Percentiles rank a stretch among this genome's conserved stretches.
Evolutionary conservation across 345 rosid species (phyloP).

Genomic region (sweet orange (Citrus sinensis)): DNA sequence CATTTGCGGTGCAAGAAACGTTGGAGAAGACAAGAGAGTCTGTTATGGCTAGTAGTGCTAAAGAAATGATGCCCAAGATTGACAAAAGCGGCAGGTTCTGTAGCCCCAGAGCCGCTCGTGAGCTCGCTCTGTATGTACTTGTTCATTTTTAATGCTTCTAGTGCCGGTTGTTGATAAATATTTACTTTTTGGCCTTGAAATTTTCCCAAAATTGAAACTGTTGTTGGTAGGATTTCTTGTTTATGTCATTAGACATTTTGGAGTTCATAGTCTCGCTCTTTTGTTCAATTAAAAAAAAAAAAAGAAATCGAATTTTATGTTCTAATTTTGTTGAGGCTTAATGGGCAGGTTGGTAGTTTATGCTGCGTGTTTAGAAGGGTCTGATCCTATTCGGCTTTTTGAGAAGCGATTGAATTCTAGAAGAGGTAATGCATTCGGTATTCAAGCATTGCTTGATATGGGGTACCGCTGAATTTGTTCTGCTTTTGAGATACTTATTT

Average conservation of each 20-base stretch:
- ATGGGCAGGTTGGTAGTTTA: conserved; percentile 62
- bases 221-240: background rate
- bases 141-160: background rate
- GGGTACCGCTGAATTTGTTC: background rate
- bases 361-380: conserved; percentile 93
- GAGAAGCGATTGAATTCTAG: conserved; percentile 85
- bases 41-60: conserved; percentile 21
- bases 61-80: conserved; percentile 63
- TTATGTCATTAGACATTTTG: no score
- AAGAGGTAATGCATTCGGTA: conserved; percentile 48
- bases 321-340: background rate
- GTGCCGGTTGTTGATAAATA: background rate
- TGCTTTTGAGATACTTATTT: background rate
- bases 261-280: no score
- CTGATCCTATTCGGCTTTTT: conserved; percentile 84
- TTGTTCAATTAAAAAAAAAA: no score
- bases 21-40: conserved; percentile 22
- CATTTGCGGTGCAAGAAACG: conserved; percentile 40
- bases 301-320: background rate
- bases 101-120: conserved; percentile 98
- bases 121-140: conserved; percentile 79
- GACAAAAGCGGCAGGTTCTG: conserved; percentile 92
- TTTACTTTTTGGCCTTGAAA: background rate
- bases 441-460: background rate
- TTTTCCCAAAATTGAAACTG: background rate